phyloP scores from a whole-genome alignment of 2,329 filamentous ascomycete genomes.

The Cordyceps cateniannulata region DNA sequence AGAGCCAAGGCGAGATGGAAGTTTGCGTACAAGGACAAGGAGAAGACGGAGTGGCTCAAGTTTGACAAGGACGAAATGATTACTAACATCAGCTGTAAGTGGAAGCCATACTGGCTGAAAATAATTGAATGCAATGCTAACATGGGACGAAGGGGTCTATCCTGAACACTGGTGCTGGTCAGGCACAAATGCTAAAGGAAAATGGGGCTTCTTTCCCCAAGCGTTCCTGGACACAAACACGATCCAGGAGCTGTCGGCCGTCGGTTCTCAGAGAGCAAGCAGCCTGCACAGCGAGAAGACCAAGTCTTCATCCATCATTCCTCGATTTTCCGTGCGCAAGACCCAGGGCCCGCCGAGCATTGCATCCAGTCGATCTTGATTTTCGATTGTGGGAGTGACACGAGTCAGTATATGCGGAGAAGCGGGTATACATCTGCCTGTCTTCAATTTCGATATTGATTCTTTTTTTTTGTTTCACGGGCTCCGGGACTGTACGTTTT shows the following conservation, averaged over 20 bases:
- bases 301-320: constrained; percentile 27
- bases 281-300: constrained; percentile 29
- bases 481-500: background rate
- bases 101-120: background rate
- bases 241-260: constrained; percentile 30
- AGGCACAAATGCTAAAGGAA: constrained; percentile 45
- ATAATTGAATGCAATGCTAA: background rate
- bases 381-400: background rate
- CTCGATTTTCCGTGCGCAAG: constrained; percentile 25
- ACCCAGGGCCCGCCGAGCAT: constrained; percentile 25
- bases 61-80: constrained; percentile 63
- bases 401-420: background rate
- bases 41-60: constrained; percentile 43
- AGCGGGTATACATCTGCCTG: background rate
- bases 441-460: background rate
- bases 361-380: constrained; percentile 21
- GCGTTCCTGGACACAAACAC: constrained; percentile 41
- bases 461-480: background rate
- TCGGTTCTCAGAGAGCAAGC: constrained; percentile 24
- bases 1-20: constrained; percentile 47
- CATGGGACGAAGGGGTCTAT: constrained; percentile 28
- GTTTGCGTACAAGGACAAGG: constrained; percentile 37
- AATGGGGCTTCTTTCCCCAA: constrained; percentile 47
- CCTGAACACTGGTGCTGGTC: constrained; percentile 51
- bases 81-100: constrained; percentile 55